Evolutionary conservation across 2,329 filamentous ascomycete genomes (phyloP).

Genomic region (Gaeumannomyces sp.): DNA sequence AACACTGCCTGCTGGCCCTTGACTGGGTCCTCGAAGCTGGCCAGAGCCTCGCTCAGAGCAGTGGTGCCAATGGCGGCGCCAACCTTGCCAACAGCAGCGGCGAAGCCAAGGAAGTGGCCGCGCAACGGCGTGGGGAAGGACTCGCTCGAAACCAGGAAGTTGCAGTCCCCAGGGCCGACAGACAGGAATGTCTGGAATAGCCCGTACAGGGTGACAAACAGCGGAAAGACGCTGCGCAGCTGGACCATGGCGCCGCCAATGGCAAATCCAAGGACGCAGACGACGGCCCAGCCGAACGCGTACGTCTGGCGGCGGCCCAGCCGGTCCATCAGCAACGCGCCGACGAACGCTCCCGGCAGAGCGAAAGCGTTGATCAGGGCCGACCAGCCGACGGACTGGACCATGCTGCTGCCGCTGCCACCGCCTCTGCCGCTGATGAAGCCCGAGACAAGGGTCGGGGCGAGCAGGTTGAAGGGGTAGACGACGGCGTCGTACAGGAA

Average conservation of each 20-base stretch:
- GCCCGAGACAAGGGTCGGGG: slow-evolving; percentile 17
- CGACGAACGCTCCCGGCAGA: slow-evolving; percentile 20
- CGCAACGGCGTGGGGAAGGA: slow-evolving; percentile 43
- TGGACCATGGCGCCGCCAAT: slow-evolving; percentile 28
- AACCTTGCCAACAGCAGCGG: slow-evolving; percentile 43
- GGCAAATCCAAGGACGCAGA: slow-evolving; percentile 21
- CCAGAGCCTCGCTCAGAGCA: slow-evolving; percentile 17
- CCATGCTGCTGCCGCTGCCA: slow-evolving; percentile 16
- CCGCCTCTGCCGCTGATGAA: slow-evolving; percentile 17
- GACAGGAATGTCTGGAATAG: slow-evolving; percentile 42
- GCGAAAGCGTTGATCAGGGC: slow-evolving; percentile 22
- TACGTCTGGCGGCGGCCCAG: slow-evolving; percentile 20
- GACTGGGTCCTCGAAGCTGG: slow-evolving; percentile 16
- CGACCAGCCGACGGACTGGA: slow-evolving; percentile 21
- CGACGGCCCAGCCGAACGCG: slow-evolving; percentile 17
- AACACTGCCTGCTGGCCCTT: slow-evolving; percentile 22
- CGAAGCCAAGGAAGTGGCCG: slow-evolving; percentile 43
- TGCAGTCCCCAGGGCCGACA: slow-evolving; percentile 40
- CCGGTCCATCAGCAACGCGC: slow-evolving; percentile 18
- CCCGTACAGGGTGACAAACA: slow-evolving; percentile 46
- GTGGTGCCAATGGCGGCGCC: slow-evolving; percentile 43
- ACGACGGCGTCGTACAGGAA: slow-evolving; percentile 34
- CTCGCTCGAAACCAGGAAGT: slow-evolving; percentile 43
- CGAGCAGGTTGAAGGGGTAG: slow-evolving; percentile 18
- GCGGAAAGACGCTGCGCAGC: slow-evolving; percentile 38